Base-by-base conservation (phyloP, 371 early-diverging fungal genomes). In the Mortierella sp. region DNA sequence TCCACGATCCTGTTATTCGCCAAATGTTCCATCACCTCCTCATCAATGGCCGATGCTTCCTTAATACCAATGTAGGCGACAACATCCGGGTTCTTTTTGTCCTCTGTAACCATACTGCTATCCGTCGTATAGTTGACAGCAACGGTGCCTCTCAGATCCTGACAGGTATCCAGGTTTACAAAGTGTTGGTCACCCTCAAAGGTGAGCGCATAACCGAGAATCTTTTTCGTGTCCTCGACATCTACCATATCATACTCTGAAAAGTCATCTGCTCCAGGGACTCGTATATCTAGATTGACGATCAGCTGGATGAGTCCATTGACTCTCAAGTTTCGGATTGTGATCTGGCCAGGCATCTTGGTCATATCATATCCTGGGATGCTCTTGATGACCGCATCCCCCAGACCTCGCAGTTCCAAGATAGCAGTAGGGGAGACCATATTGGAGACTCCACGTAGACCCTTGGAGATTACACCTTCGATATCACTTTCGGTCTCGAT, bases 281-380 rank as follows among this genome's bases (percentile, higher is more conserved):
- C 72, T 26, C 72, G 72, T 2, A 72, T 62, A 52, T 72, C 72
- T 7, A 72, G 50, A 52, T 72, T 72, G 65, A 72, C 72, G 4
- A 72, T 60, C 3, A 72, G 57, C 61, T 72, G 72, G 57, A 72
- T 66, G 30, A 72, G 62, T 48, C 72, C 72, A 51, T 72, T 72
- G 65, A 55, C 47, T 57, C 66, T 65, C 66, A 72, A 57, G 72
- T 61, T 50, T 37, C 45, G 60, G 66, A 61, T 57, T 25, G 62
- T 62, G 52, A 72, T 61, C 45, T 72, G 66, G 19, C 72, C 72
- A 14, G 72, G 72, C 3, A 52, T 66, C 19, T 60, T 60, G 25
- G 65, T 62, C 60, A 60, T 43, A 43, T 66, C 72, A 57, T 72
- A 66, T 56, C 66, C 72, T 48, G 72, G 72, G 47, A 72, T 72